These are phyloP conservation scores for Hymenoscyphus linearis DNA, from an alignment of 2,329 filamentous ascomycete genomes.

Conservation along the genomic window DNA sequence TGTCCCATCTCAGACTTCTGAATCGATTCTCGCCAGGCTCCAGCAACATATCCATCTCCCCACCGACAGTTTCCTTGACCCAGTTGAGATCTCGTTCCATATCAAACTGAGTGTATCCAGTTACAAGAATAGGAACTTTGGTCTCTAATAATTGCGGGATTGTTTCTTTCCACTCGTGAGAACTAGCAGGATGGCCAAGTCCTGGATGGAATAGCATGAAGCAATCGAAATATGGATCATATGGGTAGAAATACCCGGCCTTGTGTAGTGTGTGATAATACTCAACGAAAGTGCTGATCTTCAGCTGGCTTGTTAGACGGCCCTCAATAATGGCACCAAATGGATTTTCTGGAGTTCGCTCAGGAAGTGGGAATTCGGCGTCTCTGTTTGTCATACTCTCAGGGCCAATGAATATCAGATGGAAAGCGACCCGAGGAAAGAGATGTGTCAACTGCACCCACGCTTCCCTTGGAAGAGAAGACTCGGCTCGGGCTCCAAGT, in stretches of 20 bases:
- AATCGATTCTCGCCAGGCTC: constrained; percentile 93
- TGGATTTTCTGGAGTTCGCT: constrained; percentile 78
- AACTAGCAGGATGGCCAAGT: constrained; percentile 86
- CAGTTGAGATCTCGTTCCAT: constrained; percentile 90
- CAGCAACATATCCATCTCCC: constrained; percentile 88
- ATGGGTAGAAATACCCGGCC: constrained; percentile 84
- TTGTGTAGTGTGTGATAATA: constrained; percentile 97
- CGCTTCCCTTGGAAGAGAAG: constrained; percentile 84
- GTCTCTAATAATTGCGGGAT: constrained; percentile 87
- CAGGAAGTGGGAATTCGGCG: constrained; percentile 83
- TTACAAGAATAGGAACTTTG: constrained; percentile 89
- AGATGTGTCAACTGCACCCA: constrained; percentile 94
- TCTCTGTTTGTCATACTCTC: constrained; percentile 95
- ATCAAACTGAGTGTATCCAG: constrained; percentile 92
- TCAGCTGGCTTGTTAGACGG: constrained; percentile 80
- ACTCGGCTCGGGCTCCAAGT: constrained; percentile 93
- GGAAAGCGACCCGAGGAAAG: constrained; percentile 87
- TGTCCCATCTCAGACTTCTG: constrained; percentile 89
- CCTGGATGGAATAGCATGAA: constrained; percentile 97
- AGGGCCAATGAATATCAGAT: constrained; percentile 90
- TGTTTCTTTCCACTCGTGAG: constrained; percentile 91
- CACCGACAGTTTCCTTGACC: constrained; percentile 77
- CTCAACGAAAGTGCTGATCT: constrained; percentile 96
- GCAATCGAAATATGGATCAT: constrained; percentile 97
- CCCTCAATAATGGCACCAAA: constrained; percentile 95